Evolutionary conservation across 2,329 filamentous ascomycete species (phyloP).

Genomic region (Reticulascus tulasneorum): DNA sequence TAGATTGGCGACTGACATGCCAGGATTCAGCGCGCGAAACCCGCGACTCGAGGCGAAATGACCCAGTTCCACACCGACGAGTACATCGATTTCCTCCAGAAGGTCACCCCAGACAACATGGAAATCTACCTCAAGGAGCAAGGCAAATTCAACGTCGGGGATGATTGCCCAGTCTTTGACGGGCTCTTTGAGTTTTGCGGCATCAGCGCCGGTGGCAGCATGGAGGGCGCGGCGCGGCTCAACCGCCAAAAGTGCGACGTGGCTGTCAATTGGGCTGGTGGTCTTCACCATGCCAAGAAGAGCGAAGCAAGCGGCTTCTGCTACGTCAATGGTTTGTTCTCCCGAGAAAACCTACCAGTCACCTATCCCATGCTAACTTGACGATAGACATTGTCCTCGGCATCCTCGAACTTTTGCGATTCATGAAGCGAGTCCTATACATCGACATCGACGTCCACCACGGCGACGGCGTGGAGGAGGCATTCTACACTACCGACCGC

Average conservation of each 20-base stretch:
- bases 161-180: conserved; percentile 96
- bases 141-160: conserved; percentile 88
- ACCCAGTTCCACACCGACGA: conserved; percentile 91
- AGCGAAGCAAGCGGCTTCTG: conserved; percentile 95
- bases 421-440: conserved; percentile 93
- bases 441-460: conserved; percentile 96
- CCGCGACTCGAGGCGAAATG: conserved; percentile 85
- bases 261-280: conserved; percentile 97
- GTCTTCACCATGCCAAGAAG: conserved; percentile 96
- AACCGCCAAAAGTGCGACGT: conserved; percentile 93
- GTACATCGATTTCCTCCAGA: conserved; percentile 91
- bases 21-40: conserved; percentile 65
- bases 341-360: not conserved
- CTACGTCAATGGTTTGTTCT: conserved; percentile 81
- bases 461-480: conserved; percentile 88
- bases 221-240: conserved; percentile 88
- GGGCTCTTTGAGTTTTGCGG: conserved; percentile 96
- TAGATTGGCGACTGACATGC: conserved; percentile 2
- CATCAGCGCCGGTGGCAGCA: conserved; percentile 87
- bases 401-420: conserved; percentile 85
- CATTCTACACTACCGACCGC: conserved; percentile 87
- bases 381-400: conserved; percentile 84
- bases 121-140: conserved; percentile 89
- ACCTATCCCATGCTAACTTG: conserved; percentile 1
- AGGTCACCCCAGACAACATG: conserved; percentile 98